Base-by-base conservation (phyloP, 495 filamentous ascomycete genomes). In the Xylaria venustula region DNA sequence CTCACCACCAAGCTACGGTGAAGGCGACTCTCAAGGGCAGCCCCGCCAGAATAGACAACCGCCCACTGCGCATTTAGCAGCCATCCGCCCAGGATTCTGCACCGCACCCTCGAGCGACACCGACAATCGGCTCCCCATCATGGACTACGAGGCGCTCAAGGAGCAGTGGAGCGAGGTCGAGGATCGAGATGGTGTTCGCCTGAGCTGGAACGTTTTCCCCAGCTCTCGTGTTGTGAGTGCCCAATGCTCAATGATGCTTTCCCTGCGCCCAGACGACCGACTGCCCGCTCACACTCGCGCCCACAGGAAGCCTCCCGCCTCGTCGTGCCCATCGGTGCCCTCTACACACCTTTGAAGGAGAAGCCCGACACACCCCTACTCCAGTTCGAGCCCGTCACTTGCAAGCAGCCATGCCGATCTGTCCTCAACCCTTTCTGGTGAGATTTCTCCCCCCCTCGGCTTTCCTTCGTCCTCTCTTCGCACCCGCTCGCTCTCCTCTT, bases 161-260 rank as follows among this genome's bases (percentile, higher is more conserved):
- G 95, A 98, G 76, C 89, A 92, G 80, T 99, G 95, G 95, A 90
- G 90, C 67, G 92, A 95, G 74, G 86, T 95, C 59, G 95, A 99
- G 79, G 95, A 99, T 65, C 86, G 92, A 47, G 95, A 99, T 88
- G 95, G 95, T 55, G 84, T 98, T 71, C 86, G 95, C 68, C 85
- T 99, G 57, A 97, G 94, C 77, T 99, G 95, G 95, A 99, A 99
- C 73, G 96, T 95, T 37, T 97, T 99, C 75, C 95, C 95, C 58
- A 97, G 93, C 81, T 90, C 93, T 73, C 93, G 95, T 71, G 96
- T 99, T 89, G 91, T 94, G 67, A 63, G 83, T 79, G 55, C 19
- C 54, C 46, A 47, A 34, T 79, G 55, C 19, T 57, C 46, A 47
- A 34, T 54, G 50, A 8, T 58, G 55, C 63, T 69, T 52, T 53